Evolutionary conservation across 305 asterid species (phyloP).

Genomic region (Salvia sclarea): DNA sequence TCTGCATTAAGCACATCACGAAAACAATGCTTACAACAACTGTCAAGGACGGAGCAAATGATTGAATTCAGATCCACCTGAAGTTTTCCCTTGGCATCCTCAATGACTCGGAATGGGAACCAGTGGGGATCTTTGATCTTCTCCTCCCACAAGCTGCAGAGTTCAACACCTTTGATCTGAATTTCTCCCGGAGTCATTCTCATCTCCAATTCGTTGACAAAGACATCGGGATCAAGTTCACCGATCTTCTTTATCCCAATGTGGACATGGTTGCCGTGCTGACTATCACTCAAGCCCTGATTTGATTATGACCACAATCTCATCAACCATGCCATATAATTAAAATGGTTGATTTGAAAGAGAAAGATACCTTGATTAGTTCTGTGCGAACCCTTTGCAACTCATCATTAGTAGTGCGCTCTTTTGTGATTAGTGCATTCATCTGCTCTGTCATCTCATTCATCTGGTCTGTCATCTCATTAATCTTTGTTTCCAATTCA

Average conservation of each 20-base stretch:
- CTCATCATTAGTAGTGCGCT: conserved; percentile 71
- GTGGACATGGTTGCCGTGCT: too few relatives aligned
- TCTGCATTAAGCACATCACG: not conserved
- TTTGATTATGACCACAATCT: too few relatives aligned
- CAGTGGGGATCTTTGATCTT: conserved; percentile 46
- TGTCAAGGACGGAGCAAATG: too few relatives aligned
- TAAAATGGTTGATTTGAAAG: too few relatives aligned
- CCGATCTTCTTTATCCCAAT: not conserved
- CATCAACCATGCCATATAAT: too few relatives aligned
- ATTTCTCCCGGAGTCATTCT: conserved; percentile 46
- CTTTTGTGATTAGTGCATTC: conserved; percentile 37
- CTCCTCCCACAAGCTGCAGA: conserved; percentile 64
- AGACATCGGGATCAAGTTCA: not conserved
- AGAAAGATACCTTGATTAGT: not conserved
- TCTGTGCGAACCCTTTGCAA: conserved; percentile 65
- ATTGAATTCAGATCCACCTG: conserved; percentile 34
- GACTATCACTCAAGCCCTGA: not conserved
- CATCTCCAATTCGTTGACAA: not conserved
- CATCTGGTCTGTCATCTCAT: conserved; percentile 41
- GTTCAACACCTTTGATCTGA: conserved; percentile 47
- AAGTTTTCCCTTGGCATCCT: conserved; percentile 27
- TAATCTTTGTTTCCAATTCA: conserved; percentile 56
- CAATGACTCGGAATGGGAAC: conserved; percentile 55
- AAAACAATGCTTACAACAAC: too few relatives aligned
- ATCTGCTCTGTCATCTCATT: conserved; percentile 32